Percentiles rank a stretch among this genome's conserved stretches.
Conservation (phyloP, 768 basidiomycete genomes). For the Clitopilus passeckerianus region DNA sequence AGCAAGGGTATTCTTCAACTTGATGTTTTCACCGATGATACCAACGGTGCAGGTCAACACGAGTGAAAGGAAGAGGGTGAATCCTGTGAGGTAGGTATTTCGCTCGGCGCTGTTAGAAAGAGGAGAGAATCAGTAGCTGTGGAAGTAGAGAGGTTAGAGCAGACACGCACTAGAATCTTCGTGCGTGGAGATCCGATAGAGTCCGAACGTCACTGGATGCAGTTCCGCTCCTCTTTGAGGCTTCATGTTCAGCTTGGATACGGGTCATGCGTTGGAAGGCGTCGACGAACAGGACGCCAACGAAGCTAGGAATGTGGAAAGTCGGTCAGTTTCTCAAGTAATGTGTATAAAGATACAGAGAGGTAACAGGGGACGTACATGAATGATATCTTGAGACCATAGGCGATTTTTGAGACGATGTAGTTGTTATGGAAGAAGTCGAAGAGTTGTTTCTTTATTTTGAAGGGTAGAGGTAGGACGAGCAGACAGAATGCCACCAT, state of each 20-base stretch:
- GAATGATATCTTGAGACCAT: slow-evolving; percentile 91
- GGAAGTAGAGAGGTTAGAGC: neutral
- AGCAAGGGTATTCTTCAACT: slow-evolving; percentile 53
- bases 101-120: slow-evolving; percentile 54
- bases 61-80: slow-evolving; percentile 93
- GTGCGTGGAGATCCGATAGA: slow-evolving; percentile 85
- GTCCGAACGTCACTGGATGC: slow-evolving; percentile 60
- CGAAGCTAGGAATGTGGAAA: slow-evolving; percentile 46
- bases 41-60: slow-evolving; percentile 91
- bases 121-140: neutral
- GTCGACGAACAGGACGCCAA: slow-evolving; percentile 84
- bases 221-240: slow-evolving; percentile 52
- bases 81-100: slow-evolving; percentile 90
- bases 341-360: slow-evolving; percentile 8
- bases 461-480: slow-evolving; percentile 78
- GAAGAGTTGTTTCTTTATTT: slow-evolving; percentile 66
- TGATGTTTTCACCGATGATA: slow-evolving; percentile 82
- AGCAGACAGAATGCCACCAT: slow-evolving; percentile 84
- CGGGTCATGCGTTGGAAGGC: slow-evolving; percentile 92
- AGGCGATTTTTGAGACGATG: slow-evolving; percentile 82
- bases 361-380: slow-evolving; percentile 51
- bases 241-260: slow-evolving; percentile 64
- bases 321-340: neutral
- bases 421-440: slow-evolving; percentile 64
- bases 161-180: slow-evolving; percentile 82